These are phyloP conservation scores for Barnettozyma botsteinii DNA, from an alignment of 805 yeast species.

Conservation along the genomic window DNA sequence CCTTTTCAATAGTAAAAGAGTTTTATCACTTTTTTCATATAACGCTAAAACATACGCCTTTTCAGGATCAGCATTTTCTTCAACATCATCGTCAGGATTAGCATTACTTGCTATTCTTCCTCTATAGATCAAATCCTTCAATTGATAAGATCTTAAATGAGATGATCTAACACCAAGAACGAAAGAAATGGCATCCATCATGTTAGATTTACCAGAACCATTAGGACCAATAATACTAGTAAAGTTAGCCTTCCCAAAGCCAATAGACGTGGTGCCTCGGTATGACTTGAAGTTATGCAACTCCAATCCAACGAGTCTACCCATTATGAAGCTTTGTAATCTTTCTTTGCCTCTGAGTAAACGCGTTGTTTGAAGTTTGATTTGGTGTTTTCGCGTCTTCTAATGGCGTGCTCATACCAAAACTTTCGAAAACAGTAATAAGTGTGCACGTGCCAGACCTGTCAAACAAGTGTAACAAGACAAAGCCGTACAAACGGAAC, in stretches of 20 bases:
- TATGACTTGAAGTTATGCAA: constrained; percentile 89
- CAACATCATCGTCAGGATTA: constrained; percentile 22
- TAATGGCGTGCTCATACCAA: too few species aligned
- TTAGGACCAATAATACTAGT: constrained; percentile 97
- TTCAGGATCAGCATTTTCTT: constrained; percentile 23
- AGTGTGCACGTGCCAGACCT: too few species aligned
- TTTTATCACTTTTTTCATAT: constrained; percentile 61
- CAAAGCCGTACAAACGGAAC: too few species aligned
- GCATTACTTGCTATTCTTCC: constrained; percentile 42
- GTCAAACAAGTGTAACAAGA: too few species aligned
- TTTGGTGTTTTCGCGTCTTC: constrained; percentile 1
- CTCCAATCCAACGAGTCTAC: constrained; percentile 73
- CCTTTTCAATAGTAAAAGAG: constrained; percentile 56
- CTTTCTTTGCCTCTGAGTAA: not conserved
- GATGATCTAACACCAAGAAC: constrained; percentile 79
- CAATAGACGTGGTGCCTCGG: constrained; percentile 65
- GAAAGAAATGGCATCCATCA: constrained; percentile 96
- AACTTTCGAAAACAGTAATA: too few species aligned
- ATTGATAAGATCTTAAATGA: constrained; percentile 67
- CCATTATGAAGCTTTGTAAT: constrained; percentile 48
- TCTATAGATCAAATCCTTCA: constrained; percentile 77
- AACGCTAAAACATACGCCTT: constrained; percentile 73
- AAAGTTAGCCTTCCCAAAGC: constrained; percentile 78
- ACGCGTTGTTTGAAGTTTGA: not conserved
- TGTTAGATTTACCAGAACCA: constrained; percentile 95